Conservation (phyloP, 2,329 filamentous ascomycete genomes). For the Fusarium humuli region DNA sequence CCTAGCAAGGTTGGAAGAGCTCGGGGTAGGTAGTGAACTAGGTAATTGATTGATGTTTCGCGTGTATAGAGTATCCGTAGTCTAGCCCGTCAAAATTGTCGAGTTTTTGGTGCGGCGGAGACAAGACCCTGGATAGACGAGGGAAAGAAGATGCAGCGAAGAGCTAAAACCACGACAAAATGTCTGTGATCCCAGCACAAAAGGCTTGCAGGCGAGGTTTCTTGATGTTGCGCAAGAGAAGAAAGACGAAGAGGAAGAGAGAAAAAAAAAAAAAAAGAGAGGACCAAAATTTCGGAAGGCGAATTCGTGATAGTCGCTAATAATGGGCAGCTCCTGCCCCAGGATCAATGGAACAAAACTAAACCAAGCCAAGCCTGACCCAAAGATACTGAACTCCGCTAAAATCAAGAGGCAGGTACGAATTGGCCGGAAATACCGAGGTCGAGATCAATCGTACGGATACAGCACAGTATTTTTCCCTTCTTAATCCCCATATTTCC, state of each 20-base stretch:
- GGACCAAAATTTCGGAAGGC: slow-evolving; percentile 39
- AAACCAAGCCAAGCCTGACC: not conserved
- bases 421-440: slow-evolving; percentile 37
- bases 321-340: slow-evolving; percentile 12
- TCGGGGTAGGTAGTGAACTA: not conserved
- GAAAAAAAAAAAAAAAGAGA: slow-evolving; percentile 1
- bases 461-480: slow-evolving; percentile 15
- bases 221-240: slow-evolving; percentile 13
- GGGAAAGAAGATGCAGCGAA: not conserved
- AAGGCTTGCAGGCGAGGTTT: slow-evolving; percentile 15
- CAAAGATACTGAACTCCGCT: slow-evolving; percentile 25
- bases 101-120: slow-evolving; percentile 9
- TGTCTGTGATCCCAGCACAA: slow-evolving; percentile 26
- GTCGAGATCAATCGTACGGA: slow-evolving; percentile 10
- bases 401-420: slow-evolving; percentile 30
- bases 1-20: slow-evolving; percentile 21
- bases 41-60: not conserved
- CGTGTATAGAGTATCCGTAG: not conserved
- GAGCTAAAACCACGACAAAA: slow-evolving; percentile 9
- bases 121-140: slow-evolving; percentile 1
- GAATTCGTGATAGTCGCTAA: slow-evolving; percentile 31
- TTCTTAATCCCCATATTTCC: slow-evolving; percentile 28
- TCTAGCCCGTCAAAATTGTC: slow-evolving; percentile 6
- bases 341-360: not conserved
- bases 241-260: not conserved